Conservation (phyloP, 2,329 filamentous ascomycete genomes). For the Annulohypoxylon truncatum region DNA sequence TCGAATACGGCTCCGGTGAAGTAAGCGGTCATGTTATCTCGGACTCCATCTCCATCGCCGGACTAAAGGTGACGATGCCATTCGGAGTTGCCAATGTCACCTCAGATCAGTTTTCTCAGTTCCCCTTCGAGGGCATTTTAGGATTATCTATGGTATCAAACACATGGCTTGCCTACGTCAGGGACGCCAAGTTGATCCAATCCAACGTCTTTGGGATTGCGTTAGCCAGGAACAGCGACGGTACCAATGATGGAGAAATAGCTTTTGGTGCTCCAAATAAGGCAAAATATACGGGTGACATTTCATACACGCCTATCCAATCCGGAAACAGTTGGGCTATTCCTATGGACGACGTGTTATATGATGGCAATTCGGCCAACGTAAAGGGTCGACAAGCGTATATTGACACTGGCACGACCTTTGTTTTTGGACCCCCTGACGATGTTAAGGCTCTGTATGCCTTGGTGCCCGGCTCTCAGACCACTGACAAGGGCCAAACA, state of each 20-base stretch:
- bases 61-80: conserved; percentile 70
- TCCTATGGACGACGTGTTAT: conserved; percentile 71
- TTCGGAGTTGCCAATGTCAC: conserved; percentile 80
- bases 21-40: conserved; percentile 74
- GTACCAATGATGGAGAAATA: conserved; percentile 77
- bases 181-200: conserved; percentile 64
- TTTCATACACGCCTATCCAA: conserved; percentile 72
- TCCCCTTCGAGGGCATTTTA: conserved; percentile 89
- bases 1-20: conserved; percentile 81
- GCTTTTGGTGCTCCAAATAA: conserved; percentile 79
- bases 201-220: conserved; percentile 78
- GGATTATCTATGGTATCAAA: conserved; percentile 77
- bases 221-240: conserved; percentile 74
- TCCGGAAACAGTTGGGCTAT: conserved; percentile 75
- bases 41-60: conserved; percentile 76
- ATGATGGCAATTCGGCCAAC: conserved; percentile 68
- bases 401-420: conserved; percentile 87
- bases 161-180: conserved; percentile 74
- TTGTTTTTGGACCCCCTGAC: conserved; percentile 75
- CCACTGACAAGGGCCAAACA: conserved; percentile 67
- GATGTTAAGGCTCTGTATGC: conserved; percentile 77
- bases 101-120: conserved; percentile 78
- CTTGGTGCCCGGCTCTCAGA: conserved; percentile 70
- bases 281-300: conserved; percentile 73
- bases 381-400: conserved; percentile 71